These are phyloP conservation scores for Ophiognomonia clavigignenti-juglandacearum DNA, from an alignment of 2,329 filamentous ascomycete genomes.

Conservation along the genomic window DNA sequence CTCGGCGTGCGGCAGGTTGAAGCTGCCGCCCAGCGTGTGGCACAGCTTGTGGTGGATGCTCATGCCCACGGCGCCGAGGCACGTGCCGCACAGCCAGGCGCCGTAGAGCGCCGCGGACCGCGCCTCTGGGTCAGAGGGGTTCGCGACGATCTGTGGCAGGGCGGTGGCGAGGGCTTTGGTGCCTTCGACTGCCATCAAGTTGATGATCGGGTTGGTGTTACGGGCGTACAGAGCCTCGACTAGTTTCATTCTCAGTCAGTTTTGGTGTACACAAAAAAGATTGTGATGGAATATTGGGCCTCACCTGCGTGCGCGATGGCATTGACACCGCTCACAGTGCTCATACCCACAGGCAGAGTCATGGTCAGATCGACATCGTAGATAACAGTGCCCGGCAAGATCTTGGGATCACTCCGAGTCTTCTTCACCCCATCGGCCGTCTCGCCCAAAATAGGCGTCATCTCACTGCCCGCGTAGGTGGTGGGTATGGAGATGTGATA, in stretches of 20 bases:
- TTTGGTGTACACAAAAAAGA: not conserved
- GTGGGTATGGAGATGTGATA: constrained; percentile 55
- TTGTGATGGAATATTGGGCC: constrained; percentile 15
- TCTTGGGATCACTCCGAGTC: constrained; percentile 52
- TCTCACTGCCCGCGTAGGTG: constrained; percentile 58
- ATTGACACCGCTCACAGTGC: constrained; percentile 57
- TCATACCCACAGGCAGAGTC: constrained; percentile 48
- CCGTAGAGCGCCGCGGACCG: constrained; percentile 54
- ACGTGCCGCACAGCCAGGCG: constrained; percentile 60
- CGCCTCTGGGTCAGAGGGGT: constrained; percentile 39
- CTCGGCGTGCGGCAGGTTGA: constrained; percentile 60
- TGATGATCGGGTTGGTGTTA: constrained; percentile 57
- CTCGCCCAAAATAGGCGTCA: constrained; percentile 62
- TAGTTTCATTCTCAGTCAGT: constrained; percentile 15
- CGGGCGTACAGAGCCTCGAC: constrained; percentile 60
- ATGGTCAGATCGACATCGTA: constrained; percentile 62
- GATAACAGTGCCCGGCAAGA: constrained; percentile 56
- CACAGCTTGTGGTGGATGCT: constrained; percentile 65
- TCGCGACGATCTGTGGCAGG: constrained; percentile 46
- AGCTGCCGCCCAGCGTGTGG: constrained; percentile 59
- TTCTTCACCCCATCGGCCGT: constrained; percentile 54
- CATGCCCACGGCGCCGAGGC: constrained; percentile 57
- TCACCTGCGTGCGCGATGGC: constrained; percentile 58
- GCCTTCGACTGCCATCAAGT: constrained; percentile 53
- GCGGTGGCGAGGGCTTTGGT: constrained; percentile 46